Evolutionary conservation across 1,284 basidiomycete species (phyloP).

Genomic region (Caloboletus firmus): DNA sequence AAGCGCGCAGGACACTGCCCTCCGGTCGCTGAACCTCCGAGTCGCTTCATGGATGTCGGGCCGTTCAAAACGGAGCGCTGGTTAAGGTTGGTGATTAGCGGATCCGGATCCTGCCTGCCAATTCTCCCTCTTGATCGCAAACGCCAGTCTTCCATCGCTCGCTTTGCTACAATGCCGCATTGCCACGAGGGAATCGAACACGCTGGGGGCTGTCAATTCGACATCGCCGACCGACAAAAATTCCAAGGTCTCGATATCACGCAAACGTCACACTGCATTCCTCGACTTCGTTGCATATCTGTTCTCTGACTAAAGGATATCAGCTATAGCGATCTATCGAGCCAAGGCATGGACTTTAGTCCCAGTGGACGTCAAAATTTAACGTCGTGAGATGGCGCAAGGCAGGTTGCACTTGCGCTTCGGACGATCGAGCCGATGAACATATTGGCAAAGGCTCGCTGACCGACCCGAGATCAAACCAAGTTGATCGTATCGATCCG

Average conservation of each 20-base stretch:
- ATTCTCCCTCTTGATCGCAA: background rate
- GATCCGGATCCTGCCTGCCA: background rate
- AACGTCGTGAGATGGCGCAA: too few species aligned
- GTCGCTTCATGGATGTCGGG: background rate
- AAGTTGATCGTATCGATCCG: too few species aligned
- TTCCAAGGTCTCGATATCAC: background rate
- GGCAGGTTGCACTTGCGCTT: too few species aligned
- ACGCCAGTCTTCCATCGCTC: background rate
- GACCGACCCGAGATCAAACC: too few species aligned
- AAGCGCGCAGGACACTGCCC: background rate
- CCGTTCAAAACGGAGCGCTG: background rate
- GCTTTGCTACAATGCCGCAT: background rate
- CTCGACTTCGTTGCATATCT: too few species aligned
- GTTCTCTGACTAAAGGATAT: too few species aligned
- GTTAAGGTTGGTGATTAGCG: background rate
- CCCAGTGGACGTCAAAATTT: too few species aligned
- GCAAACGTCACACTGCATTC: background rate
- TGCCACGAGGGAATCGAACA: background rate
- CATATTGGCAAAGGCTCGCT: too few species aligned
- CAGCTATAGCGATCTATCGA: too few species aligned
- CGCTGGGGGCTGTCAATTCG: background rate
- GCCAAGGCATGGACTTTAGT: too few species aligned
- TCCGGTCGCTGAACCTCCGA: background rate
- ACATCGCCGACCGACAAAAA: background rate
- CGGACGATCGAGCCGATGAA: too few species aligned